Evolutionary conservation across 2,329 filamentous ascomycete genomes (phyloP).

Genomic region (Trichoderma koningii): DNA sequence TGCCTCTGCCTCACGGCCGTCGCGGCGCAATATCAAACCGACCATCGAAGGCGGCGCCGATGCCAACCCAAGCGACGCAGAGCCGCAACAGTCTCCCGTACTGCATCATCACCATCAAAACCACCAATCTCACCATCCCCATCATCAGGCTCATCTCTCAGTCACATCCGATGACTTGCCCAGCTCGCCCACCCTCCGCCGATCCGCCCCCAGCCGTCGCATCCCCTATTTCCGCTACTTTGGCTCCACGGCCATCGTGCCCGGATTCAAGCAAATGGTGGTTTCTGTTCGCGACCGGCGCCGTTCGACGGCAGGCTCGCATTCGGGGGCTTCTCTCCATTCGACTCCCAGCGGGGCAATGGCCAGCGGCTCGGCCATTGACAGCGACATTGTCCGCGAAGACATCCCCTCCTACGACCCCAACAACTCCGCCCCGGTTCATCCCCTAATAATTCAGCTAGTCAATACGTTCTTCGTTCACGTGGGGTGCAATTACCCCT

Average conservation of each 20-base stretch:
- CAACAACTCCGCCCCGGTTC: conserved; percentile 69
- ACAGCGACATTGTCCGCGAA: conserved; percentile 50
- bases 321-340: conserved; percentile 55
- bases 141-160: conserved; percentile 27
- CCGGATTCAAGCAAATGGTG: conserved; percentile 92
- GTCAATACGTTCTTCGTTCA: conserved; percentile 80
- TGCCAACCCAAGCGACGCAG: conserved; percentile 34
- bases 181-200: conserved; percentile 50
- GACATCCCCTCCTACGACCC: conserved; percentile 75
- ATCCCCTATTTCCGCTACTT: conserved; percentile 92
- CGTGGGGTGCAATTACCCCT: conserved; percentile 83
- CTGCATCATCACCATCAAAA: conserved; percentile 8
- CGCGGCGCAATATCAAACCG: conserved; percentile 5
- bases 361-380: conserved; percentile 46
- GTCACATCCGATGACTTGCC: conserved; percentile 33
- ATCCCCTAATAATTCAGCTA: conserved; percentile 73
- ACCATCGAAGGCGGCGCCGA: conserved; percentile 33
- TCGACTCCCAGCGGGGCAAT: conserved; percentile 42
- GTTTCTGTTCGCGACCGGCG: conserved; percentile 70
- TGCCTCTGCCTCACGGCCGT: neutral
- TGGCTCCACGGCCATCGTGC: conserved; percentile 86
- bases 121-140: conserved; percentile 13
- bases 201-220: conserved; percentile 57
- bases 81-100: conserved; percentile 25
- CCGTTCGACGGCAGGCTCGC: conserved; percentile 59